Evolutionary conservation across 2,329 filamentous ascomycete genomes (phyloP).

Genomic region (Tricladium varicosporioides): DNA sequence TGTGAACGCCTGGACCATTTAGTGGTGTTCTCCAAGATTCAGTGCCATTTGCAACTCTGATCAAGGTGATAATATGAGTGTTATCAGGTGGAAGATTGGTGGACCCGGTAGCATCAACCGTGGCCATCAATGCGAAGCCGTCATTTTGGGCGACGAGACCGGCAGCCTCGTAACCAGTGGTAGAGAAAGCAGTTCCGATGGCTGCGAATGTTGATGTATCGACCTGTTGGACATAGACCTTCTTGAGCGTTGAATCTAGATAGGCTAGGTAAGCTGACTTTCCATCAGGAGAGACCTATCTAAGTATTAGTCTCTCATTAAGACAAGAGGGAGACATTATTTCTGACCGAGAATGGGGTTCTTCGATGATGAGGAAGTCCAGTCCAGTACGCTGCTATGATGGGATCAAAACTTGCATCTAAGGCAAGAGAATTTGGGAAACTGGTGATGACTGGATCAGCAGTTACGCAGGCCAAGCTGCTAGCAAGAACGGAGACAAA

Average conservation of each 20-base stretch:
- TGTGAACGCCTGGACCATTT: constrained; percentile 53
- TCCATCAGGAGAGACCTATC: constrained; percentile 52
- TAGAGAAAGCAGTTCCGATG: constrained; percentile 49
- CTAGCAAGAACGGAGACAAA: constrained; percentile 23
- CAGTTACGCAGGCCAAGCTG: constrained; percentile 17
- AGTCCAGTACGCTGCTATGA: constrained; percentile 61
- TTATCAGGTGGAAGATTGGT: constrained; percentile 45
- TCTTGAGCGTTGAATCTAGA: constrained; percentile 53
- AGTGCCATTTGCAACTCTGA: constrained; percentile 53
- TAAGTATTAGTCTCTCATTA: neutral
- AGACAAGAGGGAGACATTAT: neutral
- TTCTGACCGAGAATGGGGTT: constrained; percentile 52
- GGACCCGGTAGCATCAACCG: constrained; percentile 49
- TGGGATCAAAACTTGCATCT: constrained; percentile 51
- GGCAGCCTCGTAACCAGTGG: constrained; percentile 56
- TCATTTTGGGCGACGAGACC: constrained; percentile 61
- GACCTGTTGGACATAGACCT: constrained; percentile 56
- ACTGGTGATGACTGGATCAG: constrained; percentile 23
- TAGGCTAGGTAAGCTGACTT: constrained; percentile 59
- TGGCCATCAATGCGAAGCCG: constrained; percentile 59
- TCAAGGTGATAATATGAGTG: constrained; percentile 55
- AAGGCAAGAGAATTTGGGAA: constrained; percentile 46
- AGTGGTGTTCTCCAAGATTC: constrained; percentile 59
- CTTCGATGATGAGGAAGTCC: constrained; percentile 58
- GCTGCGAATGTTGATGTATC: constrained; percentile 53